These are phyloP conservation scores for Ichthyophthirius multifiliis DNA, from an alignment of 169 alveolate species.

Conservation along the genomic window DNA sequence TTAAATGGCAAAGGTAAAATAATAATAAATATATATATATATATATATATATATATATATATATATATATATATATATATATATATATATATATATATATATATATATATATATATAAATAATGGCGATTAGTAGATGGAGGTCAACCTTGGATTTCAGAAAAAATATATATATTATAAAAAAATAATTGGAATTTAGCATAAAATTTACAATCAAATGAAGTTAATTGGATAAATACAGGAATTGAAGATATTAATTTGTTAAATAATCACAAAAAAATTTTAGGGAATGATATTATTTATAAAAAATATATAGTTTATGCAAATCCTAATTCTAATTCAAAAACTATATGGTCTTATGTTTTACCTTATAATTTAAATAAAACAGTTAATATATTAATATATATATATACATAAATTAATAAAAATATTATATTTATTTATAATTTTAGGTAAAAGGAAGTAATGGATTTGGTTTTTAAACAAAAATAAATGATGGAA, in stretches of 20 bases:
- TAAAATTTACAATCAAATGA: neutral
- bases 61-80: no score
- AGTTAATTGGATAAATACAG: neutral
- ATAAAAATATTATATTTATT: neutral
- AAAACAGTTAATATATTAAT: neutral
- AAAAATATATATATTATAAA: neutral
- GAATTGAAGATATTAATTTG: neutral
- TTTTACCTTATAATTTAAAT: neutral
- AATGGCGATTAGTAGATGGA: neutral
- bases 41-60: no score
- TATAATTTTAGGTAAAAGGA: neutral
- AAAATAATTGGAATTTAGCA: neutral
- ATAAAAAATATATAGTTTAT: neutral
- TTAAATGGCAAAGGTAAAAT: neutral
- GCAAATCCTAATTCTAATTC: neutral
- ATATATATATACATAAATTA: neutral
- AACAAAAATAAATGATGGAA: neutral
- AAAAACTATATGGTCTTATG: neutral
- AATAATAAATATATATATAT: no score
- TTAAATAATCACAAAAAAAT: neutral
- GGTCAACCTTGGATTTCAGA: slow-evolving; percentile 1
- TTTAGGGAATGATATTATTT: neutral
- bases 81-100: no score
- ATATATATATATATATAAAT: no score
- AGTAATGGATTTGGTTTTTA: neutral